Evolutionary conservation across 1,284 basidiomycete species (phyloP).

Genomic region (Malassezia restricta): DNA sequence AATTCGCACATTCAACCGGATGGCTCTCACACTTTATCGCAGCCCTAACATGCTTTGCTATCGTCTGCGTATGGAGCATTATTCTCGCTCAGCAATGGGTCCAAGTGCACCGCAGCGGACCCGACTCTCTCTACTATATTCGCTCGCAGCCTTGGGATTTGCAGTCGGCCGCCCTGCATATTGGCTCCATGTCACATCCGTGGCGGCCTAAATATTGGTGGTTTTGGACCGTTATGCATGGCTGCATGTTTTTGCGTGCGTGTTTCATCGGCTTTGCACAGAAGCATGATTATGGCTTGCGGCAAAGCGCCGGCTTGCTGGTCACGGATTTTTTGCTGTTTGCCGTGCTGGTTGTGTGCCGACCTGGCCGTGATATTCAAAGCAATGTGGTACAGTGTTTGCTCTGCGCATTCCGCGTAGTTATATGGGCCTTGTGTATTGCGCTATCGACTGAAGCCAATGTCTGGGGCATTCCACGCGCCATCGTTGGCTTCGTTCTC

Average conservation of each 20-base stretch:
- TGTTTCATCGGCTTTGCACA: constrained; percentile 38
- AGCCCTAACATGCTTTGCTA: constrained; percentile 22
- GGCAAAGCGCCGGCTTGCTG: constrained; percentile 38
- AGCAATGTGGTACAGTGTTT: constrained; percentile 38
- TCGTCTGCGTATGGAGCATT: constrained; percentile 24
- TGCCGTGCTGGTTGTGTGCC: constrained; percentile 25
- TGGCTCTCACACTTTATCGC: constrained; percentile 40
- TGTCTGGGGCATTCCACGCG: constrained; percentile 38
- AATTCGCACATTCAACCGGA: constrained; percentile 31
- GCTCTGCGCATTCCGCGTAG: constrained; percentile 29
- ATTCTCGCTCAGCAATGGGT: constrained; percentile 16
- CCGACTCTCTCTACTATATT: constrained; percentile 26
- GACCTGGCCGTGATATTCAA: constrained; percentile 34
- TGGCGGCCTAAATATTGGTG: constrained; percentile 33
- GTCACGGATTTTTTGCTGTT: constrained; percentile 37
- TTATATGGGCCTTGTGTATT: constrained; percentile 34
- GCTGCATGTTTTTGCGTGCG: constrained; percentile 30
- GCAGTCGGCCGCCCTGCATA: constrained; percentile 16
- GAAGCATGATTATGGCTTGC: constrained; percentile 21
- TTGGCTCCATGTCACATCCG: constrained; percentile 30
- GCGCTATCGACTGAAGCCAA: constrained; percentile 31
- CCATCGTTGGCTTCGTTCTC: constrained; percentile 38
- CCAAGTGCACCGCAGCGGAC: constrained; percentile 14
- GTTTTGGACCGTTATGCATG: constrained; percentile 29
- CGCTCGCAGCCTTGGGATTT: constrained; percentile 17